Evolutionary conservation across 768 basidiomycete genomes (phyloP).

Genomic region (Boletus rex-veris): DNA sequence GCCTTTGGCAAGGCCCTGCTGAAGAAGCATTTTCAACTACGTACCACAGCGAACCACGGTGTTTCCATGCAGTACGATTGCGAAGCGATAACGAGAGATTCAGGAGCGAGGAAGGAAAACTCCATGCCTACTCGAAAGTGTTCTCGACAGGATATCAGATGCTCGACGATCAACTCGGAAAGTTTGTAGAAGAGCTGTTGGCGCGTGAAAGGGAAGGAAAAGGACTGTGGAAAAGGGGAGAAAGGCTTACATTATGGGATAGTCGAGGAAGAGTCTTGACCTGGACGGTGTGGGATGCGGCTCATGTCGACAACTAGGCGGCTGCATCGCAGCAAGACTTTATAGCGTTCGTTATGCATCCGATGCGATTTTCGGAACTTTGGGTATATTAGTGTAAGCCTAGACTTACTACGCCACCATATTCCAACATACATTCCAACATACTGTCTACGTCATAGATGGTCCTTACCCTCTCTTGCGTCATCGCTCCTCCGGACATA

Average conservation of each 20-base stretch:
- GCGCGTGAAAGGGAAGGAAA: constrained; percentile 1
- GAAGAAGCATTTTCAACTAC: not conserved
- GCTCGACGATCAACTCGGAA: constrained; percentile 9
- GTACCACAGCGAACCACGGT: not conserved
- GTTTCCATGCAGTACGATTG: constrained; percentile 7
- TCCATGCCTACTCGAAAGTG: not conserved
- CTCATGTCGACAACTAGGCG: not conserved
- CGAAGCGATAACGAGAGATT: not conserved
- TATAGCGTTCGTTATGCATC: no score
- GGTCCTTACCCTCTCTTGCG: not conserved
- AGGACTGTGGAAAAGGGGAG: not conserved
- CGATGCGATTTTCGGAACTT: no score
- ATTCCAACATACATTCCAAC: no score
- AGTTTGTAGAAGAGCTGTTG: not conserved
- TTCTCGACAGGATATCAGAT: constrained; percentile 9
- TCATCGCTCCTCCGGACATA: no score
- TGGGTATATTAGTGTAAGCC: no score
- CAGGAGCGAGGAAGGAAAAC: not conserved
- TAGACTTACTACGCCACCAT: no score
- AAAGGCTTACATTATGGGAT: not conserved
- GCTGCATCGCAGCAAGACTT: no score
- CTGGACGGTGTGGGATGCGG: constrained; percentile 22
- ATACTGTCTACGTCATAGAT: not conserved
- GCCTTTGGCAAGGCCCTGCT: constrained; percentile 3
- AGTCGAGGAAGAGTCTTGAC: not conserved